Evolutionary conservation across 2,329 filamentous ascomycete genomes (phyloP).

Genomic region (Pseudocercospora pini-densiflorae): DNA sequence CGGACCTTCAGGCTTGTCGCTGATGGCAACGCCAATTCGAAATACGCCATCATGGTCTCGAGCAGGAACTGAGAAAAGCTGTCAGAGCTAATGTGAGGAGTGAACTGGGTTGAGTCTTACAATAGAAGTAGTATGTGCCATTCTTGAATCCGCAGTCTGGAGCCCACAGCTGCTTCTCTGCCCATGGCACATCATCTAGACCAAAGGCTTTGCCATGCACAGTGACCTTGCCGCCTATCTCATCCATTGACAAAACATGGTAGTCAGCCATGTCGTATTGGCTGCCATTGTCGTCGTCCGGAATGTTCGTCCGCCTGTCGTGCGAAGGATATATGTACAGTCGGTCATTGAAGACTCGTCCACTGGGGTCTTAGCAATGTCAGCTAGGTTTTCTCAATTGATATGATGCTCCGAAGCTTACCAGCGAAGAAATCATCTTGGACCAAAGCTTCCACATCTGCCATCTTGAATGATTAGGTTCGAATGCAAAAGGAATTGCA

Average conservation of each 20-base stretch:
- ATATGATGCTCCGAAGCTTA: background rate
- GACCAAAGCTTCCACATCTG: slow-evolving; percentile 64
- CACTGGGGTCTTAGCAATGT: slow-evolving; percentile 65
- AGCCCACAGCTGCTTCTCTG: slow-evolving; percentile 78
- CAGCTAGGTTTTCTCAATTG: background rate
- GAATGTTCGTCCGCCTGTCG: slow-evolving; percentile 74
- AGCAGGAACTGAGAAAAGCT: slow-evolving; percentile 59
- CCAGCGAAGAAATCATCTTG: slow-evolving; percentile 74
- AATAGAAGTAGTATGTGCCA: slow-evolving; percentile 76
- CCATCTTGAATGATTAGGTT: slow-evolving; percentile 16
- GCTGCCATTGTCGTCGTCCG: slow-evolving; percentile 82
- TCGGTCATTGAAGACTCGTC: slow-evolving; percentile 76
- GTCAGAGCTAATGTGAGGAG: background rate
- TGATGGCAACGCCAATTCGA: slow-evolving; percentile 73
- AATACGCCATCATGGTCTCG: slow-evolving; percentile 72
- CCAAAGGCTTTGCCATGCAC: slow-evolving; percentile 75
- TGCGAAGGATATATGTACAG: slow-evolving; percentile 83
- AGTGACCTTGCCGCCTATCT: slow-evolving; percentile 62
- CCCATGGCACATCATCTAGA: slow-evolving; percentile 73
- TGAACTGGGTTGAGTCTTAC: background rate
- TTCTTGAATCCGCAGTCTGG: slow-evolving; percentile 73
- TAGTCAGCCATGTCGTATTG: slow-evolving; percentile 87
- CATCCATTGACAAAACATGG: slow-evolving; percentile 72
- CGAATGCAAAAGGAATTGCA: background rate
- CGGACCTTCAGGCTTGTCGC: slow-evolving; percentile 68